These are phyloP conservation scores for Aspergillus diversus DNA, from an alignment of 495 filamentous ascomycete species.

Conservation along the genomic window DNA sequence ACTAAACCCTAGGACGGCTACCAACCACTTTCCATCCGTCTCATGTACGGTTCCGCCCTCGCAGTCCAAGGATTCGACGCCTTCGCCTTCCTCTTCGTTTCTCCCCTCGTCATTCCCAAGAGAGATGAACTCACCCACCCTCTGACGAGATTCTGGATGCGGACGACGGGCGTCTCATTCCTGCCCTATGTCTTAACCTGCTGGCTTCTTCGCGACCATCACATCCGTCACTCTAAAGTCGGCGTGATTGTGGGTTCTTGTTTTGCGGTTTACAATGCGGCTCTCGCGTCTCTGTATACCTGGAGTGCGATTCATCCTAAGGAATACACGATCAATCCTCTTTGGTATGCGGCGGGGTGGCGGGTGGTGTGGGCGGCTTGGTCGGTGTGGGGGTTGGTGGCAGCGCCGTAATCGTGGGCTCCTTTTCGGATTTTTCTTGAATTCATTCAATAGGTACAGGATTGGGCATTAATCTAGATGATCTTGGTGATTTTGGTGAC, in stretches of 20 bases:
- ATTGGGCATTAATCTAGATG: no score
- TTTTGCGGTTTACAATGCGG: neutral
- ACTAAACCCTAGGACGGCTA: neutral
- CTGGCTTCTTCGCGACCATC: neutral
- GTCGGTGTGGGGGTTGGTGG: neutral
- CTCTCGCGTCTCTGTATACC: neutral
- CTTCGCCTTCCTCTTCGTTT: neutral
- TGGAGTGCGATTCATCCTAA: neutral
- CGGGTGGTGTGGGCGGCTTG: neutral
- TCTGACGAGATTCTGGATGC: neutral
- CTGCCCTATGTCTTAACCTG: neutral
- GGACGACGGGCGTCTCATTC: neutral
- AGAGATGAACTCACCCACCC: neutral
- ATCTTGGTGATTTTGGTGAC: no score
- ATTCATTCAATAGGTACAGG: no score
- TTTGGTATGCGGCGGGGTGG: conserved; percentile 1
- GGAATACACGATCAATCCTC: neutral
- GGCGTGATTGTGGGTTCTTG: neutral
- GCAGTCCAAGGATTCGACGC: neutral
- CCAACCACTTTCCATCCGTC: neutral
- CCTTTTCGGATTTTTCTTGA: no score
- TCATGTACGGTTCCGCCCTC: neutral
- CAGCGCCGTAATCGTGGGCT: neutral
- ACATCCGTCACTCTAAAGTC: neutral
- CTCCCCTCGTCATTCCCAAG: neutral